phyloP scores from a whole-genome alignment of 2,329 filamentous ascomycete species.

The Dryadomyces quercus-mongolicae region DNA sequence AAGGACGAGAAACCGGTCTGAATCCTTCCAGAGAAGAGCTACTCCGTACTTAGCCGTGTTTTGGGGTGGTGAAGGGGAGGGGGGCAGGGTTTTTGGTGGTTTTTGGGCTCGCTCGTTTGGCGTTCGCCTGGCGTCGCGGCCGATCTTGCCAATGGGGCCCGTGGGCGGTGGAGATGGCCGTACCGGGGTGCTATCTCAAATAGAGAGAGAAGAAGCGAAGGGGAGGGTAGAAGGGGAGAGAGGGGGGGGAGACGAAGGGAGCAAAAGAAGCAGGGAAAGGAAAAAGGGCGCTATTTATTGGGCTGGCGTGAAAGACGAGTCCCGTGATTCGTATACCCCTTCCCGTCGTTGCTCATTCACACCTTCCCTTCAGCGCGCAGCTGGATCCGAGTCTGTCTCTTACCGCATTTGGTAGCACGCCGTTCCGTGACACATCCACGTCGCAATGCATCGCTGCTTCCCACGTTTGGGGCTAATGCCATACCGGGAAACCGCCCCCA shows the following conservation, averaged over 20 bases:
- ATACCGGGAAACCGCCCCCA: neutral
- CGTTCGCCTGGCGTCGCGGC: neutral
- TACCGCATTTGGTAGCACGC: constrained; percentile 1
- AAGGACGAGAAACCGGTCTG: neutral
- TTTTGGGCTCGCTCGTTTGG: neutral
- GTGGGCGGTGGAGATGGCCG: neutral
- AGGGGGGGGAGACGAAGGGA: neutral
- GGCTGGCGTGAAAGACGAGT: neutral
- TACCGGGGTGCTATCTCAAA: neutral
- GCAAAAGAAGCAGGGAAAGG: neutral
- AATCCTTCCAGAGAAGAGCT: neutral
- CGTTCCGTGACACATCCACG: neutral
- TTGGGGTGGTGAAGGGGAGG: neutral
- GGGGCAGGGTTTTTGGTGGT: neutral
- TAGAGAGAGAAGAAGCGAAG: neutral
- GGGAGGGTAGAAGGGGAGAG: neutral
- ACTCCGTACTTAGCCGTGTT: neutral
- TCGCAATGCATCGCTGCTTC: neutral
- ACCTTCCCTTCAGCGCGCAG: neutral
- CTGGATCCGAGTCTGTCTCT: neutral
- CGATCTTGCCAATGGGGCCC: neutral
- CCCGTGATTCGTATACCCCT: neutral
- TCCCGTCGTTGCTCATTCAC: neutral
- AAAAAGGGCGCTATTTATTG: neutral
- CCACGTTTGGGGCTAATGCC: neutral